Evolutionary conservation across 371 early-diverging fungal genomes (phyloP).

Genomic region (Rhizopus delemar): DNA sequence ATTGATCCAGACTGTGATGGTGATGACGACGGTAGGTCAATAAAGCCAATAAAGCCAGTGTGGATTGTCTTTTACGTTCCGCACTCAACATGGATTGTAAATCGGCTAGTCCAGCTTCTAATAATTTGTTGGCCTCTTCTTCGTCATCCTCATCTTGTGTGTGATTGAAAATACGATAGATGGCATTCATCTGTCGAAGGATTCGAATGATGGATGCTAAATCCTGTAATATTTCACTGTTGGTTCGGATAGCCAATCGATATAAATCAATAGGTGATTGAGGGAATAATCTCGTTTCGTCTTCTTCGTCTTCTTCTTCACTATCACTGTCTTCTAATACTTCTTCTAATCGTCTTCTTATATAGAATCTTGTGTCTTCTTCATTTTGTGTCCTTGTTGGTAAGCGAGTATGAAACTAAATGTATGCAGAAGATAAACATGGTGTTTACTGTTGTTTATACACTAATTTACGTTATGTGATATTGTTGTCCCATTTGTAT

Average conservation of each 20-base stretch:
- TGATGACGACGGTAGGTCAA: constrained; percentile 15
- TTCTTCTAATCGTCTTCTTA: too few relatives aligned
- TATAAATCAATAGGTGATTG: constrained; percentile 18
- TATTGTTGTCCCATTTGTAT: neutral
- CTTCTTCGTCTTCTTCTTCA: constrained; percentile 3
- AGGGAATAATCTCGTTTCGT: constrained; percentile 7
- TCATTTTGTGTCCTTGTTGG: neutral
- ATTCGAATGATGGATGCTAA: constrained; percentile 27
- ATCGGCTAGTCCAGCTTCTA: constrained; percentile 25
- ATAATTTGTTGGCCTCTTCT: constrained; percentile 23
- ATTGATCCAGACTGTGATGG: constrained; percentile 10
- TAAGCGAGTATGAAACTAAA: neutral
- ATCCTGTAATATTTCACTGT: constrained; percentile 26
- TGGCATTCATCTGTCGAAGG: constrained; percentile 25
- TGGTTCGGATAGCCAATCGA: constrained; percentile 19
- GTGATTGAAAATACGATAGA: constrained; percentile 18
- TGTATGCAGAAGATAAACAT: neutral
- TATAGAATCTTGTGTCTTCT: neutral
- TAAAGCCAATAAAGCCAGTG: constrained; percentile 22
- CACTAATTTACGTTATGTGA: neutral
- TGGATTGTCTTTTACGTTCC: constrained; percentile 24
- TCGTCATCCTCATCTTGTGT: constrained; percentile 12
- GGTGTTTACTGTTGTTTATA: neutral
- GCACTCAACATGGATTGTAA: constrained; percentile 20
- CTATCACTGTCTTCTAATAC: constrained; percentile 3